Evolutionary conservation across 257 asterid genomes (phyloP), one percentile per base, ranked within the genome.

Genomic region (Penstemon barbatus): DNA sequence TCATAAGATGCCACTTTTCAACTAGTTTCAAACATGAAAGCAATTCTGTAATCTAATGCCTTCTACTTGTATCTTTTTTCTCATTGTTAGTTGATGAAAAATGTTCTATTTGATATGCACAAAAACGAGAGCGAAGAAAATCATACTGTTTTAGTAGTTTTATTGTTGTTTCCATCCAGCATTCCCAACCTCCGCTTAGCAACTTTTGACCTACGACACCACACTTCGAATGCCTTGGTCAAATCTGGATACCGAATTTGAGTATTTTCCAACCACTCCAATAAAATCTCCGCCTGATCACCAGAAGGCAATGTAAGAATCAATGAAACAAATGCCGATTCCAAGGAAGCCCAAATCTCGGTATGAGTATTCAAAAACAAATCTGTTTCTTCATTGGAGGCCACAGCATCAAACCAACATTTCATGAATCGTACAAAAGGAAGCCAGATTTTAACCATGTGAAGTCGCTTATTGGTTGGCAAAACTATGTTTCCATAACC

Each of bases 151-250:
- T 83, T 80, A 66, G 81, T 63, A n/a, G 73, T 50, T 66, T 65
- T 72, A 57, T 72, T 71, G 60, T 71, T 74, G 7, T 55, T 69
- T 9, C 74, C 92, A 36, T 65, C 83, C 18, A 78, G 60, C 77
- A 75, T 37, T 38, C 75, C 81, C 71, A 84, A 77, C 83, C 91
- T 89, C 63, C 89, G 70, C 75, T 68, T 84, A 12, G 91, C 87
- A 63, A 80, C 90, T 78, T 89, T 89, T 66, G 97, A 89, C 76
- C 95, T 67, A 66, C 82, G 85, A 74, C 98, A 91, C 98, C 96
- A 91, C 7, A 77, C 83, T 76, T 91, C 96, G 71, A 91, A 87
- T 11, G 92, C 96, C 83, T 89, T 95, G 0, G 96, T 88, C 49
- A 91, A 78, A 59, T 91, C 95, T 6, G 96, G 97, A 76, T 88